A percentile compares a stretch with the other conserved stretches of the same genome.
phyloP scores from a whole-genome alignment of 2,329 filamentous ascomycete genomes.

The Fusarium odoratissimum region DNA sequence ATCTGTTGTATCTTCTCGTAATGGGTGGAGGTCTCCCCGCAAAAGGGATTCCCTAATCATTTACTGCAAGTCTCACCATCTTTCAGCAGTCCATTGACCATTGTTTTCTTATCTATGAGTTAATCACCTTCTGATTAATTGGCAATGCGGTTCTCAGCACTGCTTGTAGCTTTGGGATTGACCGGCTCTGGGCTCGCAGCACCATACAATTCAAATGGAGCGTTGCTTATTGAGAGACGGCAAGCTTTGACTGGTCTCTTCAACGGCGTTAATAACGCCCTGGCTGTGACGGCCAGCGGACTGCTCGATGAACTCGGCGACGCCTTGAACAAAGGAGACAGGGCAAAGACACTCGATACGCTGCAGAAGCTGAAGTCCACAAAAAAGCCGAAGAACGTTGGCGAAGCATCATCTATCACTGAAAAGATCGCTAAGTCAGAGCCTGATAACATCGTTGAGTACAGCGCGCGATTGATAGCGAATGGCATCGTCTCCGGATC shows the following conservation, averaged over 20 bases:
- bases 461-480: not conserved
- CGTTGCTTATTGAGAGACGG: not conserved
- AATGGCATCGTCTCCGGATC: constrained; percentile 1
- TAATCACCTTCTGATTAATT: too few relatives aligned
- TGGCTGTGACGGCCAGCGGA: not conserved
- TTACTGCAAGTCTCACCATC: not conserved
- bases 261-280: not conserved
- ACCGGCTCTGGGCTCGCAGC: not conserved
- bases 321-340: not conserved
- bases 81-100: not conserved
- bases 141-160: not conserved
- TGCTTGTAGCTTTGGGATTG: not conserved
- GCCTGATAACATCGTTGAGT: not conserved
- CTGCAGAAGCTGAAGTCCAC: not conserved
- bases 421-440: not conserved
- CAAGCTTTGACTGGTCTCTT: not conserved
- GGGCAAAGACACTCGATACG: not conserved
- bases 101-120: rapidly evolving
- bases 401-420: not conserved
- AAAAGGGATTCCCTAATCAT: not conserved
- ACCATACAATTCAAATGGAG: not conserved
- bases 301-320: not conserved
- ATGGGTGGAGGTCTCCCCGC: too few relatives aligned
- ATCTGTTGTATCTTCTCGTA: not conserved
- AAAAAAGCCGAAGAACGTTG: not conserved